A percentile compares a stretch with the other conserved stretches of the same genome.
phyloP scores from a whole-genome alignment of 2,329 filamentous ascomycete genomes.

The Fusarium sp. region DNA sequence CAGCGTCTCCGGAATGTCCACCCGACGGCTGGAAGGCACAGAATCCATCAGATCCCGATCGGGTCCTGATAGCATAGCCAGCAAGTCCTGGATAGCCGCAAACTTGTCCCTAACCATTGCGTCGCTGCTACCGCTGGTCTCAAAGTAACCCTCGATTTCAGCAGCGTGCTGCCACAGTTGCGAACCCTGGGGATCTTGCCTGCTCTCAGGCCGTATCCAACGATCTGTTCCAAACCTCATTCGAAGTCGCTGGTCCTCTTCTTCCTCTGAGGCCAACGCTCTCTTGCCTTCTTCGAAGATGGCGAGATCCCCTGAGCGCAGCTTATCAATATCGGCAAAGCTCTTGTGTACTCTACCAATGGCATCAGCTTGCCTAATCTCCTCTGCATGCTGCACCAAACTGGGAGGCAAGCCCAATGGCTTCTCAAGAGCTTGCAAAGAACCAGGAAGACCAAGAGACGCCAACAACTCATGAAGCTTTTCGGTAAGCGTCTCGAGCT shows the following conservation, averaged over 20 bases:
- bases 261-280: conserved; percentile 81
- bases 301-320: conserved; percentile 82
- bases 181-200: conserved; percentile 71
- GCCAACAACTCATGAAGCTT: conserved; percentile 83
- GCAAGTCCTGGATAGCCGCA: conserved; percentile 77
- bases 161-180: conserved; percentile 80
- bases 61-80: conserved; percentile 81
- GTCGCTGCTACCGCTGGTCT: conserved; percentile 68
- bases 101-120: conserved; percentile 80
- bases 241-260: conserved; percentile 83
- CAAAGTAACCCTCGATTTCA: conserved; percentile 90
- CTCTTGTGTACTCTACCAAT: conserved; percentile 80
- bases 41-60: conserved; percentile 87
- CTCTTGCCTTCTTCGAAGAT: conserved; percentile 87
- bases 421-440: conserved; percentile 93
- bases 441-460: conserved; percentile 89
- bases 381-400: conserved; percentile 90
- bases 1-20: conserved; percentile 82
- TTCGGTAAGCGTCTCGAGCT: conserved; percentile 84
- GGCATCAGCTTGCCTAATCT: conserved; percentile 91
- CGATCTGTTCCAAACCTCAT: conserved; percentile 87
- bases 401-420: conserved; percentile 89
- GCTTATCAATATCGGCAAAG: conserved; percentile 88
- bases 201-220: conserved; percentile 80
- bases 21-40: conserved; percentile 85